A percentile compares a stretch with the other conserved stretches of the same genome.
phyloP scores from a whole-genome alignment of 345 rosid genomes.

The Viola odorata region DNA sequence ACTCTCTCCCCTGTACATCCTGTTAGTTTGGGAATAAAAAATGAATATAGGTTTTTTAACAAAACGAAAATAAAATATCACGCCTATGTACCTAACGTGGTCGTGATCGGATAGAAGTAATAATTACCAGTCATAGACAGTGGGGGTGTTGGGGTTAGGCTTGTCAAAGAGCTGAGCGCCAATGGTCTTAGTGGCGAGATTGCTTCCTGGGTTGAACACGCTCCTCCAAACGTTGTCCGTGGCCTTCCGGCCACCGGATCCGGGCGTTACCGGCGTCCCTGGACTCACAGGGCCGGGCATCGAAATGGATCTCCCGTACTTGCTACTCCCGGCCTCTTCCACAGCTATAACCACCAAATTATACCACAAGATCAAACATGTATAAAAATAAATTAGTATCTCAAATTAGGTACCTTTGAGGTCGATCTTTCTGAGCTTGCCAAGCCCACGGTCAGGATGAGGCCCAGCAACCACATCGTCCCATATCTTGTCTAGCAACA shows the following conservation, averaged over 20 bases:
- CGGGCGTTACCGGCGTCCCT: conserved; percentile 35
- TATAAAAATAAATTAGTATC: not conserved
- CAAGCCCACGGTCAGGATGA: conserved; percentile 86
- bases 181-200: conserved; percentile 63
- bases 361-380: no score
- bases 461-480: conserved; percentile 89
- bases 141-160: conserved; percentile 81
- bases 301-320: conserved; percentile 48
- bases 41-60: not conserved
- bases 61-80: not conserved
- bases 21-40: conserved; percentile 12
- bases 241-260: conserved; percentile 32
- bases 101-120: no score
- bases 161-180: conserved; percentile 68
- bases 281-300: conserved; percentile 73
- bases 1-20: conserved; percentile 91
- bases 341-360: conserved; percentile 11
- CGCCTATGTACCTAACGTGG: no score
- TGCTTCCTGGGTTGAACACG: conserved; percentile 92
- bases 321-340: conserved; percentile 35
- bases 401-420: conserved; percentile 34
- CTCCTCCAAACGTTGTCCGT: conserved; percentile 95
- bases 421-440: conserved; percentile 59
- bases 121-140: conserved; percentile 84
- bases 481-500: conserved; percentile 70